These are phyloP conservation scores for Ramichloridium luteum DNA, from an alignment of 2,329 filamentous ascomycete species.

Conservation along the genomic window DNA sequence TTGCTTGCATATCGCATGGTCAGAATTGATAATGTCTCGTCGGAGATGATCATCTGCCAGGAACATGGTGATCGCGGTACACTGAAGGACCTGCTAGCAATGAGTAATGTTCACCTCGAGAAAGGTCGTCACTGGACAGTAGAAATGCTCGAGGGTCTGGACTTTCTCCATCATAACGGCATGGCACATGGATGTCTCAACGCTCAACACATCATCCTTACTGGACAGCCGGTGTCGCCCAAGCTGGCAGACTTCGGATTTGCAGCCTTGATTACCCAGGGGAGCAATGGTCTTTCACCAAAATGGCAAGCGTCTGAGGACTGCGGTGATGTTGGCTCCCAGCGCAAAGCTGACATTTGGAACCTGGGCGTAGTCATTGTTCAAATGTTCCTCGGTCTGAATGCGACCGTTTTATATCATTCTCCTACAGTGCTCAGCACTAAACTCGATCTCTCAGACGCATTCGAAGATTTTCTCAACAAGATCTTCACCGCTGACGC, in stretches of 20 bases:
- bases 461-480: slow-evolving; percentile 66
- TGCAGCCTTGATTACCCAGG: slow-evolving; percentile 50
- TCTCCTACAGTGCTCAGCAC: slow-evolving; percentile 66
- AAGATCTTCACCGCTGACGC: slow-evolving; percentile 77
- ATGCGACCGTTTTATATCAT: slow-evolving; percentile 62
- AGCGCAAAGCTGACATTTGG: slow-evolving; percentile 85
- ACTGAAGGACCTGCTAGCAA: slow-evolving; percentile 67
- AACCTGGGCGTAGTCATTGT: slow-evolving; percentile 82
- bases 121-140: slow-evolving; percentile 84
- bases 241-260: slow-evolving; percentile 66
- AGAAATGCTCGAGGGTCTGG: slow-evolving; percentile 76
- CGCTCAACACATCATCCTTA: slow-evolving; percentile 14
- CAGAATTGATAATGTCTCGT: slow-evolving; percentile 11
- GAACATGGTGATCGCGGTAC: slow-evolving; percentile 43
- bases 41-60: slow-evolving; percentile 17
- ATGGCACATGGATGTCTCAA: slow-evolving; percentile 50
- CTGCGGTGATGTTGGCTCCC: slow-evolving; percentile 1
- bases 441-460: slow-evolving; percentile 56
- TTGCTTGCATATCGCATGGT: slow-evolving; percentile 52
- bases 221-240: slow-evolving; percentile 28
- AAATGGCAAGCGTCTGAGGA: slow-evolving; percentile 17
- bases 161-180: slow-evolving; percentile 74
- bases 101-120: slow-evolving; percentile 55
- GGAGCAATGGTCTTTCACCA: slow-evolving; percentile 6
- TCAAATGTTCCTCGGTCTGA: slow-evolving; percentile 85